Evolutionary conservation across 768 basidiomycete genomes (phyloP).

Genomic region (Suillus brevipes): DNA sequence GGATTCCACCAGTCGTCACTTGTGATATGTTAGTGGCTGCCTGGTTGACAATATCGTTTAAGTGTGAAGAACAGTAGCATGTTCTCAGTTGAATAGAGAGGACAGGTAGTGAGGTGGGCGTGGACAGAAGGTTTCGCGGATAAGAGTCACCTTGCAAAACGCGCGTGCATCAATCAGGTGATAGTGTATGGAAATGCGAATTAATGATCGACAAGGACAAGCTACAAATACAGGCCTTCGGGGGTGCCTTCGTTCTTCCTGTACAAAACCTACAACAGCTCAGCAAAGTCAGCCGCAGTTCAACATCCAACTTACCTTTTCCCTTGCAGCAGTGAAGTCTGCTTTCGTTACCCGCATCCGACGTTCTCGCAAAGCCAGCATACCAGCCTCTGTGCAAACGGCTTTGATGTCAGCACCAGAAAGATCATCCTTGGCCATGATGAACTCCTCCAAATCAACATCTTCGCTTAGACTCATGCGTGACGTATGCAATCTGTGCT

Average conservation of each 20-base stretch:
- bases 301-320: slow-evolving; percentile 64
- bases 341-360: slow-evolving; percentile 92
- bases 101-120: neutral
- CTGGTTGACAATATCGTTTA: neutral
- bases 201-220: neutral
- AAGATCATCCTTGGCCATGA: slow-evolving; percentile 93
- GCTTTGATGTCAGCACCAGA: slow-evolving; percentile 99
- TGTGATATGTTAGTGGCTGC: neutral
- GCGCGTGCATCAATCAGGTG: neutral
- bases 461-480: slow-evolving; percentile 89
- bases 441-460: slow-evolving; percentile 94
- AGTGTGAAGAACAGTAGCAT: neutral
- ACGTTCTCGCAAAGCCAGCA: slow-evolving; percentile 90
- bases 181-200: slow-evolving; percentile 1
- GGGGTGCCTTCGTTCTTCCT: slow-evolving; percentile 97
- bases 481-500: slow-evolving; percentile 78
- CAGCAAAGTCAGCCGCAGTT: slow-evolving; percentile 8
- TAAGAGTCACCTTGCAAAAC: neutral
- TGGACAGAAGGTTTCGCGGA: neutral
- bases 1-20: neutral
- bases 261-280: slow-evolving; percentile 66
- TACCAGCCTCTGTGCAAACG: slow-evolving; percentile 97
- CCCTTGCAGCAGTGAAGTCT: slow-evolving; percentile 88
- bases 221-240: slow-evolving; percentile 81
- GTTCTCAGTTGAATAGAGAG: neutral